Base-by-base conservation (phyloP, 441 rosid species). In the Corymbia citriodora region DNA sequence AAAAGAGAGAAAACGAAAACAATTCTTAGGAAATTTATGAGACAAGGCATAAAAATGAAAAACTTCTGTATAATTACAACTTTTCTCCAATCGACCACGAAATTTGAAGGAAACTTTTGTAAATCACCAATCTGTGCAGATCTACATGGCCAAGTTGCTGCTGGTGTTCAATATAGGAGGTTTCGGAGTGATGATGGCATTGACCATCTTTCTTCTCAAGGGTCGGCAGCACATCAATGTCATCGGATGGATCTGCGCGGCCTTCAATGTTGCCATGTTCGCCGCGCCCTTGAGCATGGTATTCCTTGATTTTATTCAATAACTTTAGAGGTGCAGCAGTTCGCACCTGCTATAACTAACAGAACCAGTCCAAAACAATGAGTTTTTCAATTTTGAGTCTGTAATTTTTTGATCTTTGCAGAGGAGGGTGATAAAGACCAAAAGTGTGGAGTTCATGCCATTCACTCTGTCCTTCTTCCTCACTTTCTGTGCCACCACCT, bases 171-270 rank as follows among this genome's bases (percentile, higher is more conserved):
- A 95, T 90, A 33, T 97, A 10, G 96, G 93, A 19, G 94, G 92
- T n/a, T 94, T 88, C 86, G 94, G 96, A 54, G 55, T 93, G 57
- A 82, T 96, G 93, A 33, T 94, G 61, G 54, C 91, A 27, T 49
- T 94, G 23, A 93, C 94, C 81, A 31, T 91, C 88, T 91, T 92
- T 52, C 88, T 94, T 3, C 63, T 91, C 27, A 90, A 94, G 88
- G 93, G 91, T 53, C 70, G 54, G 33, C 59, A 89, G 54, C 94
- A 96, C 8, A 87, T 96, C 31, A 79, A 90, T 2, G 90, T 90
- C 16, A 93, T 96, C 49, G 98, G 99, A 61, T 96, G 96, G 97
- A 93, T 94, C n/a, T 96, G 97, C 88, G 97, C 97, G 53, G 96
- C 92, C 87, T 96, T 94, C 88, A 96, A 92, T 90, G 72, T 97